Evolutionary conservation across 1,139 yeast genomes (phyloP), one percentile per base, ranked within the genome.

Genomic region (Geotrichum fermentans): DNA sequence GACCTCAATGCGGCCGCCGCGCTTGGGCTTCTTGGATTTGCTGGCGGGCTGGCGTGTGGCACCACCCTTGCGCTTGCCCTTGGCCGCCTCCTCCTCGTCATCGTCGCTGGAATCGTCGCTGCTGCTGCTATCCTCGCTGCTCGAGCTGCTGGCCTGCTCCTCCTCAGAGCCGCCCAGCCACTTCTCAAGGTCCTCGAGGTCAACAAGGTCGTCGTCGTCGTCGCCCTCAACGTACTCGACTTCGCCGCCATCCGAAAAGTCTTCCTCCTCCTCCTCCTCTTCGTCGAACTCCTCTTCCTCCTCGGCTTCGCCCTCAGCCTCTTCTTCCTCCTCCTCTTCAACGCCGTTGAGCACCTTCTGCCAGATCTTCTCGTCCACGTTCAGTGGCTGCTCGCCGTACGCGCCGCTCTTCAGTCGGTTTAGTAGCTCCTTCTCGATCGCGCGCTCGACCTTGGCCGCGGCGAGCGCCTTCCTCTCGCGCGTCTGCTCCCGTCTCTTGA

Each of bases 351-450:
- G 78, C 22, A 92, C 95, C 72, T 82, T 87, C 76, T 84, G 83
- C 98, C 98, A 92, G 55, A 92, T 81, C 70, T 82, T 83, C 63
- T 90, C 97, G 61, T 92, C 97, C 40, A 92, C 98, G 63, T 92
- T 92, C 64, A 92, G 75, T 52, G 98, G 98, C 67, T 90, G 87
- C 63, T 92, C 97, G 55, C 98, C 98, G 63, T 92, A 92, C 5
- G 97, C 97, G 55, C 98, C 98, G 66, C 92, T 82, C 79, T 92
- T 92, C 61, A 92, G 78, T 70, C 98, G 81, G 49, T 90, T 96
- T 61, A 92, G 75, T 58, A 92, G 76, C 69, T 92, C 98, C 71
- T 88, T 88, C 69, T 92, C 98, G 59, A 92, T 92, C 11, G 96
- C 88, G 72, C 88, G 89, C 68, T 92, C 98, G 60, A 92, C 86